Conservation (phyloP, 2,329 filamentous ascomycete species). For the Colletotrichum chrysophilum region DNA sequence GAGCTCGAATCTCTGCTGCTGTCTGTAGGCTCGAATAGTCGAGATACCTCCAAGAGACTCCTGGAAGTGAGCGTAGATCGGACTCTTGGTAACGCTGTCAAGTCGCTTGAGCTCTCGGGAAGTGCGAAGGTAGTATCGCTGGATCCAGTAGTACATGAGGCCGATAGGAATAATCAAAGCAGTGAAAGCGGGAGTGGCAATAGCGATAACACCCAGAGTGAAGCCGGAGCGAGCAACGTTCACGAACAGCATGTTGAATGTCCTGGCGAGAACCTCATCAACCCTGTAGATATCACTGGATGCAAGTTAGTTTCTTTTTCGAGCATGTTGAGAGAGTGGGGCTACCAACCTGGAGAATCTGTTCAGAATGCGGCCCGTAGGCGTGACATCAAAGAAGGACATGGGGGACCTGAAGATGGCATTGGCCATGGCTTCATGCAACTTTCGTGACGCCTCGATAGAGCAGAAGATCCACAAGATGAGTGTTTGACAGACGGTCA, state of each 20-base stretch:
- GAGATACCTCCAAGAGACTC: slow-evolving; percentile 93
- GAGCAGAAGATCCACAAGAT: slow-evolving; percentile 99
- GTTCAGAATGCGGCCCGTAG: slow-evolving; percentile 94
- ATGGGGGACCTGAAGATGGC: slow-evolving; percentile 98
- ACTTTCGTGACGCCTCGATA: slow-evolving; percentile 95
- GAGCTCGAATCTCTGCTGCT: slow-evolving; percentile 83
- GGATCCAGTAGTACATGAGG: slow-evolving; percentile 87
- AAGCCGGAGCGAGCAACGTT: slow-evolving; percentile 79
- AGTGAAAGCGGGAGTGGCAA: slow-evolving; percentile 80
- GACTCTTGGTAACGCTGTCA: slow-evolving; percentile 93
- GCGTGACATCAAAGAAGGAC: slow-evolving; percentile 98
- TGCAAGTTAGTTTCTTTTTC: neutral
- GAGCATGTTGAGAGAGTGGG: neutral
- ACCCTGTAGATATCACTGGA: slow-evolving; percentile 77
- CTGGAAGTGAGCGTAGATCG: slow-evolving; percentile 98
- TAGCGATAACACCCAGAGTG: slow-evolving; percentile 85
- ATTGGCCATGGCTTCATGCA: slow-evolving; percentile 96
- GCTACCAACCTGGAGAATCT: slow-evolving; percentile 86
- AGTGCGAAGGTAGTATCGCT: slow-evolving; percentile 95
- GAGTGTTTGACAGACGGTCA: slow-evolving; percentile 91
- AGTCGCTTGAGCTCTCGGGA: slow-evolving; percentile 96
- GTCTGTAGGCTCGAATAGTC: slow-evolving; percentile 93
- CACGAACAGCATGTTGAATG: slow-evolving; percentile 95
- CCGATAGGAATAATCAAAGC: slow-evolving; percentile 81
- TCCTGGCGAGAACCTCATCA: slow-evolving; percentile 92